phyloP scores from a whole-genome alignment of 2,329 filamentous ascomycete species.

The Tricladium varicosporioides region DNA sequence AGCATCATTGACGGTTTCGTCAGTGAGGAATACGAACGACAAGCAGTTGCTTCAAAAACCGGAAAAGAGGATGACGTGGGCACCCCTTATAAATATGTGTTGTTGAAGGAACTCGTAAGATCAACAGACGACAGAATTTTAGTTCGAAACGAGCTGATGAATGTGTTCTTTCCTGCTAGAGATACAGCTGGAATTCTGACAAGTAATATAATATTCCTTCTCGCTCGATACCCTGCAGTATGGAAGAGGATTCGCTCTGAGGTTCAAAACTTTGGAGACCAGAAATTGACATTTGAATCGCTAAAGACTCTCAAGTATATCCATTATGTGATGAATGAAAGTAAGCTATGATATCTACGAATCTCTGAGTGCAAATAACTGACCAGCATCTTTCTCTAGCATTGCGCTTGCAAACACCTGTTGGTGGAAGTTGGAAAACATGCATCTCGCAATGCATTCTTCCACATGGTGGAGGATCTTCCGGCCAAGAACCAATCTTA shows the following conservation, averaged over 20 bases:
- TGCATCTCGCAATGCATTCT: neutral
- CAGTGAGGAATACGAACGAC: slow-evolving; percentile 14
- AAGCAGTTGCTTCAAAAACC: neutral
- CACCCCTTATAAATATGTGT: slow-evolving; percentile 37
- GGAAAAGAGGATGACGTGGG: neutral
- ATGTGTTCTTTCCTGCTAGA: slow-evolving; percentile 38
- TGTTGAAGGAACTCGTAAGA: slow-evolving; percentile 47
- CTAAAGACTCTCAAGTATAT: slow-evolving; percentile 52
- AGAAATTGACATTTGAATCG: slow-evolving; percentile 44
- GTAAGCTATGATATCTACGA: slow-evolving; percentile 36
- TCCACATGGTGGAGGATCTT: slow-evolving; percentile 4
- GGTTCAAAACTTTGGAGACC: slow-evolving; percentile 35
- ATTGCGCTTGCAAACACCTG: neutral
- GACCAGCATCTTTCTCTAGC: neutral
- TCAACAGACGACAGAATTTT: slow-evolving; percentile 40
- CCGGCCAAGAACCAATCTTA: neutral
- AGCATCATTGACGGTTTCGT: slow-evolving; percentile 13
- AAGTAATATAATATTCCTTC: slow-evolving; percentile 47
- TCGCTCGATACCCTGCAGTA: slow-evolving; percentile 45
- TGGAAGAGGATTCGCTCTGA: slow-evolving; percentile 43
- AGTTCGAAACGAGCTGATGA: slow-evolving; percentile 33
- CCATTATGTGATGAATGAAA: slow-evolving; percentile 54
- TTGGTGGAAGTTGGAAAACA: slow-evolving; percentile 1
- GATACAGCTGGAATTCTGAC: slow-evolving; percentile 37
- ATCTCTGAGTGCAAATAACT: neutral